Percentiles rank a stretch among this genome's conserved stretches.
Evolutionary conservation across 352 stramenopile genomes (phyloP).

Genomic region (Globisporangium cederbergense): DNA sequence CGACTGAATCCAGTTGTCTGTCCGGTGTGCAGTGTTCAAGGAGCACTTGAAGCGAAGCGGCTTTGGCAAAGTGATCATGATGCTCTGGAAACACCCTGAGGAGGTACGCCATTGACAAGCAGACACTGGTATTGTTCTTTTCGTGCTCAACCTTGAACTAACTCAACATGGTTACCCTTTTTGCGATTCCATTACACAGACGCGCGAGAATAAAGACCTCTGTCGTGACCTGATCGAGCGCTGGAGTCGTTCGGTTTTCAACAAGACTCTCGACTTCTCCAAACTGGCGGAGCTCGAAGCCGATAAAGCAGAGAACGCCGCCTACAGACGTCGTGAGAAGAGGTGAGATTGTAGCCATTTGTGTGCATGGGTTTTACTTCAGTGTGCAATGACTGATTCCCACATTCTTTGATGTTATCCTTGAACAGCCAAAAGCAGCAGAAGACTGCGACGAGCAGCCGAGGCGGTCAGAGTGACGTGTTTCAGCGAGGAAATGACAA

Average conservation of each 20-base stretch:
- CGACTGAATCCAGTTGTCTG: background rate
- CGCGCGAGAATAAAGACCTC: conserved; percentile 82
- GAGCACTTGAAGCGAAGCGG: conserved; percentile 87
- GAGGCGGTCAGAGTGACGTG: conserved; percentile 41
- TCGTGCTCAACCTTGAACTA: background rate
- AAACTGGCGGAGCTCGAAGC: conserved; percentile 83
- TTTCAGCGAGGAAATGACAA: conserved; percentile 40
- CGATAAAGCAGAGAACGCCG: conserved; percentile 78
- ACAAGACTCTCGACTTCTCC: conserved; percentile 86
- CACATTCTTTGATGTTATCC: background rate
- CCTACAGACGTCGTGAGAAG: conserved; percentile 59
- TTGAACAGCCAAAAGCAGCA: conserved; percentile 36
- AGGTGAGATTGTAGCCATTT: conserved; percentile 24
- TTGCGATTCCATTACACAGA: conserved; percentile 29
- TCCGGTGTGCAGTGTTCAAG: conserved; percentile 60
- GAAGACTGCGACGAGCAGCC: conserved; percentile 27
- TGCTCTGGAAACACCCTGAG: conserved; percentile 84
- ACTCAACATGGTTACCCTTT: background rate
- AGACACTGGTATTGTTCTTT: too few relatives aligned
- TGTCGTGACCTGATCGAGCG: conserved; percentile 82
- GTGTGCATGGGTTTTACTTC: background rate
- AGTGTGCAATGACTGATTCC: background rate
- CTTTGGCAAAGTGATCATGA: conserved; percentile 87
- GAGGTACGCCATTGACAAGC: conserved; percentile 38
- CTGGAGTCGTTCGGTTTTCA: conserved; percentile 86